Evolutionary conservation across 495 filamentous ascomycete genomes (phyloP).

Genomic region (Podospora sp.): DNA sequence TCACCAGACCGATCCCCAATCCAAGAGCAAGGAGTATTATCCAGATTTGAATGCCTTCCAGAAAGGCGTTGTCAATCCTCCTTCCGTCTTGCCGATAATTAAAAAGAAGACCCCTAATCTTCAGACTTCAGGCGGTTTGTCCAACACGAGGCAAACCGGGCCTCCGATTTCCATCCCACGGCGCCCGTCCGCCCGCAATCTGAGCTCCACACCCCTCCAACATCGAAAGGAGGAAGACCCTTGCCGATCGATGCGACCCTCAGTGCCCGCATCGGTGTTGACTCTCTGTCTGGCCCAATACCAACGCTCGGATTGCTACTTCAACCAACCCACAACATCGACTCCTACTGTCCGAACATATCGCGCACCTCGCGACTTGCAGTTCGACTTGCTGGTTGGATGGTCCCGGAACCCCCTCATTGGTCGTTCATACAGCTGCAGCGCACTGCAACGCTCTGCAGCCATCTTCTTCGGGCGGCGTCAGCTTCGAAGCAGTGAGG

Average conservation of each 20-base stretch:
- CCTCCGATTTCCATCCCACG: neutral
- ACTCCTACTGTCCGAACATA: neutral
- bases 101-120: slow-evolving; percentile 7
- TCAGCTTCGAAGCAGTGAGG: slow-evolving; percentile 6
- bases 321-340: slow-evolving; percentile 3
- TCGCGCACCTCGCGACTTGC: neutral
- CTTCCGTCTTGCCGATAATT: slow-evolving; percentile 5
- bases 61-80: neutral
- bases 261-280: neutral
- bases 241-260: slow-evolving; percentile 24
- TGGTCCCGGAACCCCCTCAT: neutral
- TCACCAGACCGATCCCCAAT: neutral
- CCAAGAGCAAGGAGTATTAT: neutral
- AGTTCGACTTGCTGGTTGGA: neutral
- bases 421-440: neutral
- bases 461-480: slow-evolving; percentile 15
- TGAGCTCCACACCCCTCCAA: neutral
- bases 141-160: slow-evolving; percentile 15
- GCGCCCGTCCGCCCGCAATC: neutral
- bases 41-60: slow-evolving; percentile 2
- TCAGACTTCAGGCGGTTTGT: slow-evolving; percentile 23
- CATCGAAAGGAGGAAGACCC: slow-evolving; percentile 17
- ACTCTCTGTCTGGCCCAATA: neutral
- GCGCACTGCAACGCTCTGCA: slow-evolving; percentile 7
- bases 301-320: neutral